Evolutionary conservation across 495 filamentous ascomycete genomes (phyloP), one percentile per base, ranked within the genome.

Genomic region (Tuber magnatum): DNA sequence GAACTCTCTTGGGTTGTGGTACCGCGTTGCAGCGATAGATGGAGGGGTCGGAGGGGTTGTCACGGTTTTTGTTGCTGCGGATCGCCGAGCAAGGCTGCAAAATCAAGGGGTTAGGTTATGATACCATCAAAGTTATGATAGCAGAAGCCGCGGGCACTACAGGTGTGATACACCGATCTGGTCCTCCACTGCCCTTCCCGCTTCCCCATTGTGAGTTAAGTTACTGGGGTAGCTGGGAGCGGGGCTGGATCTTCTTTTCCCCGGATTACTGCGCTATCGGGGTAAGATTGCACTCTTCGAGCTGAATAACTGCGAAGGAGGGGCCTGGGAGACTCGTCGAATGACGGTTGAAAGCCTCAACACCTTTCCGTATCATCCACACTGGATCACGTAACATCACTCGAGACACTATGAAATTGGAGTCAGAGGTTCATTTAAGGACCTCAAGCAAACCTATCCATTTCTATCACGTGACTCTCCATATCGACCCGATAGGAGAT

Each of bases 151-250:
- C 5, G 5, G 18, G 56, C 16, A 65, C 14, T 65, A 18, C n/a
- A n/a, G n/a, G n/a, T n/a, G n/a, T n/a, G n/a, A n/a, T n/a, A n/a
- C 56, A 65, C 56, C 56, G 35, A 65, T 65, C 56, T 35, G 56
- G 5, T 35, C 56, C 56, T 35, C 16, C 6, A 14, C 56, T 28
- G 24, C 56, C 6, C 28, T 20, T 65, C 28, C 56, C 7, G 56
- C 56, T 16, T 28, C 14, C 18, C 28, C 5, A 65, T 16, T 65
- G 16, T 8, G 56, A 65, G 28, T 65, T 35, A 65, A 65, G 28
- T 65, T 35, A 65, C 12, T 20, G 48, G 48, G 24, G 28, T 35
- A 65, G 56, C 56, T 35, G 28, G 2, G 28, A 20, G 51, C 24
- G 56, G 56, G 56, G 56, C 28, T 20, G 56, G 56, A 18, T 32